Conservation (phyloP, 2,329 filamentous ascomycete species). For the Hyphodiscus sp. region DNA sequence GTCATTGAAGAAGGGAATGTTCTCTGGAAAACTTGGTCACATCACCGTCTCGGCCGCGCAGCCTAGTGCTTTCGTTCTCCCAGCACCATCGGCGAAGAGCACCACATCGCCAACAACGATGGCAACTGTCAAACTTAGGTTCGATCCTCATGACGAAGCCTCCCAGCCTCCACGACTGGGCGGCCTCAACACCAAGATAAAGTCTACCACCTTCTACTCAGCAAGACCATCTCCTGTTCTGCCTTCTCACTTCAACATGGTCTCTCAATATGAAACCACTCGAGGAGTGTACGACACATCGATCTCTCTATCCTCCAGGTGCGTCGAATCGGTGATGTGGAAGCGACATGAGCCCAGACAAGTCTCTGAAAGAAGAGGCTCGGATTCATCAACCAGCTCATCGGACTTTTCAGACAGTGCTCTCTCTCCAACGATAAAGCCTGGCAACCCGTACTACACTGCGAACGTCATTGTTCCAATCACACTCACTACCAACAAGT, state of each 20-base stretch:
- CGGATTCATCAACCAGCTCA: slow-evolving; percentile 23
- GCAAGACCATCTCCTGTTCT: slow-evolving; percentile 16
- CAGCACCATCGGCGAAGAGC: slow-evolving; percentile 15
- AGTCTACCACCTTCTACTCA: slow-evolving; percentile 23
- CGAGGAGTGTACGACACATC: slow-evolving; percentile 22
- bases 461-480: slow-evolving; percentile 58
- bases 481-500: slow-evolving; percentile 51
- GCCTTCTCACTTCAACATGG: slow-evolving; percentile 15
- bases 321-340: slow-evolving; percentile 28
- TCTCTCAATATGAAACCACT: slow-evolving; percentile 17
- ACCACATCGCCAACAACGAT: slow-evolving; percentile 19
- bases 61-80: slow-evolving; percentile 25
- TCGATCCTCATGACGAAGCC: slow-evolving; percentile 24
- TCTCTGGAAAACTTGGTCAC: slow-evolving; percentile 29
- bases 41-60: slow-evolving; percentile 28
- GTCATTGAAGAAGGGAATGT: slow-evolving; percentile 27
- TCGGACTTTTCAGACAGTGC: slow-evolving; percentile 19
- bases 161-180: slow-evolving; percentile 27
- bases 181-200: slow-evolving; percentile 27
- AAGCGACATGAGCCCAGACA: slow-evolving; percentile 20
- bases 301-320: slow-evolving; percentile 25
- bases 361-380: slow-evolving; percentile 19
- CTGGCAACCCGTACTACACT: slow-evolving; percentile 40
- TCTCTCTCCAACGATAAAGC: slow-evolving; percentile 2
- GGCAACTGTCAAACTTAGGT: slow-evolving; percentile 27